These are phyloP conservation scores for Scutellaria barbata DNA, from an alignment of 257 asterid genomes.

Conservation along the genomic window DNA sequence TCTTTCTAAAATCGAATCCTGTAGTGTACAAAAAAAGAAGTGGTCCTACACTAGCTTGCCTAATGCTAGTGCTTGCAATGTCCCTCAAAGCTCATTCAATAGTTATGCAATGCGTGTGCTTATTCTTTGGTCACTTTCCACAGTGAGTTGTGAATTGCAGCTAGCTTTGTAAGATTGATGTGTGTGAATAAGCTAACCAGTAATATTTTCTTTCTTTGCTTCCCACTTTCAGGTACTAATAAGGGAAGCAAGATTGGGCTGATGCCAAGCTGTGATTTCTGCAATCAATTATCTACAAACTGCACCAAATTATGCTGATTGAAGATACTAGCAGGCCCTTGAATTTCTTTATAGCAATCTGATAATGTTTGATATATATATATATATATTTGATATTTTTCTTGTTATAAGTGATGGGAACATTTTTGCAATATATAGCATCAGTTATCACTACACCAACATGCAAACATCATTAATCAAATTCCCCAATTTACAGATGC, in stretches of 20 bases:
- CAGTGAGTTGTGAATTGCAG: too few species aligned
- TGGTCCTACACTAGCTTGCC: too few species aligned
- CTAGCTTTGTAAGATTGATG: background rate
- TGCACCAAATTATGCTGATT: background rate
- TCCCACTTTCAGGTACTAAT: constrained; percentile 62
- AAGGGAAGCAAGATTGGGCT: constrained; percentile 84
- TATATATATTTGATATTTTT: background rate
- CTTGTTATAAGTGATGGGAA: too few species aligned
- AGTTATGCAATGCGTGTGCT: background rate
- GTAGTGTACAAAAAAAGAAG: too few species aligned
- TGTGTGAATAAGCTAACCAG: background rate
- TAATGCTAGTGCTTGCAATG: background rate
- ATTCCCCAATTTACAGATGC: too few species aligned
- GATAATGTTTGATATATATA: background rate
- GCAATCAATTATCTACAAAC: background rate
- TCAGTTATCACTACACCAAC: too few species aligned
- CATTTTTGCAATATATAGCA: too few species aligned
- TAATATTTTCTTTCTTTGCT: background rate
- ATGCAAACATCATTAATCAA: too few species aligned
- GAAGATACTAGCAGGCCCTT: constrained; percentile 24
- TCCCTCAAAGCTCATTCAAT: background rate
- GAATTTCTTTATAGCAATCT: background rate
- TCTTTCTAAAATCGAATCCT: too few species aligned
- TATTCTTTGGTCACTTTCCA: background rate
- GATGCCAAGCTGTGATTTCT: constrained; percentile 28